A percentile compares a stretch with the other conserved stretches of the same genome.
phyloP scores from a whole-genome alignment of 331 rosid species.

The Erythrophleum ivorense region DNA sequence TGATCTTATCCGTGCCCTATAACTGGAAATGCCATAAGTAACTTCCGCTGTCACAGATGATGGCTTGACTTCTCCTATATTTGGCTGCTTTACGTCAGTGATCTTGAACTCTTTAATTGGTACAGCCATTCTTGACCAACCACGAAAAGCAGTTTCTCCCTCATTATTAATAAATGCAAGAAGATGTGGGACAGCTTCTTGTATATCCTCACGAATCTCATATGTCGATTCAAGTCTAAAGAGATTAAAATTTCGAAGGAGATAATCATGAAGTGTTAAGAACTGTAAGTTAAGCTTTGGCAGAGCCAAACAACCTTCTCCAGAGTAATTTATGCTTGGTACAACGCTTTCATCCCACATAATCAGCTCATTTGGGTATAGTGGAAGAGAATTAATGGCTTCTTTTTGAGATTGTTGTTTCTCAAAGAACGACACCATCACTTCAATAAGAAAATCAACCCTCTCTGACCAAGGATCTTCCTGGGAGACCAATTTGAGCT shows the following conservation, averaged over 20 bases:
- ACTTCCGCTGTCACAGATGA: conserved; percentile 88
- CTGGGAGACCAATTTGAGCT: conserved; percentile 87
- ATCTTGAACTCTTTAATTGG: conserved; percentile 87
- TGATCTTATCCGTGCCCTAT: conserved; percentile 86
- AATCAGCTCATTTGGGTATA: conserved; percentile 91
- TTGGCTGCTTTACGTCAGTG: conserved; percentile 87
- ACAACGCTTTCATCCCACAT: conserved; percentile 99
- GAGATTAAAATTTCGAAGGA: conserved; percentile 93
- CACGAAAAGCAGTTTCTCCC: conserved; percentile 89
- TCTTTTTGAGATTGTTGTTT: conserved; percentile 96
- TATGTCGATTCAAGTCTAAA: conserved; percentile 97
- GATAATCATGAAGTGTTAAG: conserved; percentile 96
- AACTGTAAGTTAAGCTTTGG: conserved; percentile 96
- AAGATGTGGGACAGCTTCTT: conserved; percentile 96
- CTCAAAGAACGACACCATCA: conserved; percentile 92
- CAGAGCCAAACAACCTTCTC: conserved; percentile 97
- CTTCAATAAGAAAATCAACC: conserved; percentile 93
- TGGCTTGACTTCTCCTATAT: conserved; percentile 98
- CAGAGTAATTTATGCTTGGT: conserved; percentile 98
- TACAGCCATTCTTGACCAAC: conserved; percentile 99
- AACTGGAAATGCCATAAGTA: conserved; percentile 89
- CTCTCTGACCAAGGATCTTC: conserved; percentile 97
- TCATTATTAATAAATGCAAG: conserved; percentile 85
- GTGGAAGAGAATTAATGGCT: conserved; percentile 96
- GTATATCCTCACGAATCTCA: conserved; percentile 98